A percentile compares a stretch with the other conserved stretches of the same genome.
phyloP scores from a whole-genome alignment of 2,329 filamentous ascomycete genomes.

The Pestalotiopsis fici region DNA sequence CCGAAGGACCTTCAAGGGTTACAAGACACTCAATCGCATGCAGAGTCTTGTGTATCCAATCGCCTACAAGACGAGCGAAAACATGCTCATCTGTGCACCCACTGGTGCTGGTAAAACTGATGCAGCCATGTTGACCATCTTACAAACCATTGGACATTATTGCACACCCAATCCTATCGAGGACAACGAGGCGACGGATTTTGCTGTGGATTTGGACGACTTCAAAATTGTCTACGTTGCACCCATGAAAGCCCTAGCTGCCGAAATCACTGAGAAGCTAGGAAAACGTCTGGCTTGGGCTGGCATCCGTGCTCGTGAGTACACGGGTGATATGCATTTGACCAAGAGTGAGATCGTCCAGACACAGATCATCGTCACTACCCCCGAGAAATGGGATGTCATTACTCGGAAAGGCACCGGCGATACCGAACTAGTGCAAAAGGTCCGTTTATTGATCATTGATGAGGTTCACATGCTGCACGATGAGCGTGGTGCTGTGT shows the following conservation, averaged over 20 bases:
- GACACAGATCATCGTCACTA: constrained; percentile 98
- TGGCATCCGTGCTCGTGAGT: constrained; percentile 86
- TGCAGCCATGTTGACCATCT: constrained; percentile 92
- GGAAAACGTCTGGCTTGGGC: constrained; percentile 92
- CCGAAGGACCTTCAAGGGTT: constrained; percentile 87
- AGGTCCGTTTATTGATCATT: constrained; percentile 93
- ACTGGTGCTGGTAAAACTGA: constrained; percentile 99
- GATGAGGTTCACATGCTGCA: constrained; percentile 99
- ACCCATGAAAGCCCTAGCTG: constrained; percentile 97
- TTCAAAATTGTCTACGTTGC: constrained; percentile 99
- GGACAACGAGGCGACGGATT: constrained; percentile 71
- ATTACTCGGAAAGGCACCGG: constrained; percentile 96
- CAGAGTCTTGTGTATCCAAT: constrained; percentile 95
- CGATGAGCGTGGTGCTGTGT: constrained; percentile 91
- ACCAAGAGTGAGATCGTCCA: constrained; percentile 95
- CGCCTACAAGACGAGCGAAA: constrained; percentile 93
- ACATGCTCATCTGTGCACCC: constrained; percentile 97
- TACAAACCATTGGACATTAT: constrained; percentile 89
- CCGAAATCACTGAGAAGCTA: constrained; percentile 93
- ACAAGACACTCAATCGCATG: constrained; percentile 94
- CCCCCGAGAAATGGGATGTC: constrained; percentile 99
- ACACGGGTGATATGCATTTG: constrained; percentile 98
- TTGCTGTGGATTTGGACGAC: constrained; percentile 79
- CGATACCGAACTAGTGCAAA: constrained; percentile 96
- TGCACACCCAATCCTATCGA: constrained; percentile 78